Percentiles rank a stretch among this genome's conserved stretches.
Evolutionary conservation across 768 basidiomycete genomes (phyloP).

Genomic region (Pleurotus ostreatus): DNA sequence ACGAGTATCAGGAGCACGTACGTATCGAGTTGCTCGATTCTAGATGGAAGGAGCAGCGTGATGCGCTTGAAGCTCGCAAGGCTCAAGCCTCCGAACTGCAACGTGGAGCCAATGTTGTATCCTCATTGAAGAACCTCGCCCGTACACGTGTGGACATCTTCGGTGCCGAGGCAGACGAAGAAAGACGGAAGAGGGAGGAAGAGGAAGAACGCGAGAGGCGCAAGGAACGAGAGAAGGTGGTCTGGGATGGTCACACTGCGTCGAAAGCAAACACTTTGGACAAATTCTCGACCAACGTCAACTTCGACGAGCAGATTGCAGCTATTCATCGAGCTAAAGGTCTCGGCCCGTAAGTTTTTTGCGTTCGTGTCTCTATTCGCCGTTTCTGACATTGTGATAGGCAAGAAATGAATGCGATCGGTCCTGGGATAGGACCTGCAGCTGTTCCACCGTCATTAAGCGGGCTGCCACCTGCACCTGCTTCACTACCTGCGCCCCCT

Average conservation of each 20-base stretch:
- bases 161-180: conserved; percentile 91
- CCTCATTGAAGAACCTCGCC: conserved; percentile 90
- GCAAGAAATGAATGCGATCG: conserved; percentile 67
- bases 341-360: conserved; percentile 68
- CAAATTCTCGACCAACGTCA: conserved; percentile 90
- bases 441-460: conserved; percentile 67
- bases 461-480: conserved; percentile 61
- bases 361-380: conserved; percentile 5
- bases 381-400: conserved; percentile 28
- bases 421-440: conserved; percentile 83
- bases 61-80: conserved; percentile 83
- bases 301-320: conserved; percentile 97
- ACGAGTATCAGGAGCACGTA: conserved; percentile 96
- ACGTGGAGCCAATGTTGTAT: conserved; percentile 89
- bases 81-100: conserved; percentile 85
- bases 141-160: conserved; percentile 97
- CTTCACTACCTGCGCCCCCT: conserved; percentile 72
- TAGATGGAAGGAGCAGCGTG: conserved; percentile 95
- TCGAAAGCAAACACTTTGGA: conserved; percentile 89
- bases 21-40: conserved; percentile 97
- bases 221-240: conserved; percentile 89
- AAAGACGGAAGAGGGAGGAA: conserved; percentile 80
- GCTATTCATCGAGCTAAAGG: conserved; percentile 93
- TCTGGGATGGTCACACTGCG: conserved; percentile 98
- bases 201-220: conserved; percentile 78